Percentiles rank a stretch among this genome's conserved stretches.
phyloP scores from a whole-genome alignment of 2,329 filamentous ascomycete species.

The Podosphaera leucotricha region DNA sequence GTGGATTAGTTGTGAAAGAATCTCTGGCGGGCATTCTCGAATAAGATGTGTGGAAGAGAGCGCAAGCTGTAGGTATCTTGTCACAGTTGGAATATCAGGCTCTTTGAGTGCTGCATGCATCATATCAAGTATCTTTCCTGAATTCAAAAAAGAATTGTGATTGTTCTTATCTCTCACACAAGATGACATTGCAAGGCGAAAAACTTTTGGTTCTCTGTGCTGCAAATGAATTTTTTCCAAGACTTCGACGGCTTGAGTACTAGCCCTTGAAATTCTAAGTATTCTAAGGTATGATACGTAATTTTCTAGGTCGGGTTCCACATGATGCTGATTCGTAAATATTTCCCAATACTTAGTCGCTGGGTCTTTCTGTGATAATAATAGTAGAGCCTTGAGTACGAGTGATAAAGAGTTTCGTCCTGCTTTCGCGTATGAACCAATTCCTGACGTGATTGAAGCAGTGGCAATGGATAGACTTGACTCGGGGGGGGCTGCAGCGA shows the following conservation, averaged over 20 bases:
- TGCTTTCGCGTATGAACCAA: slow-evolving; percentile 18
- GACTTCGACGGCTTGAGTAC: slow-evolving; percentile 33
- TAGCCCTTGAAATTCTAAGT: slow-evolving; percentile 41
- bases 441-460: neutral
- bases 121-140: slow-evolving; percentile 36
- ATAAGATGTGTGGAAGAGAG: slow-evolving; percentile 13
- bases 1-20: slow-evolving; percentile 2
- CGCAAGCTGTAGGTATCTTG: slow-evolving; percentile 32
- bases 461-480: neutral
- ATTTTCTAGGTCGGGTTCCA: slow-evolving; percentile 50
- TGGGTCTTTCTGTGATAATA: slow-evolving; percentile 33
- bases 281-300: slow-evolving; percentile 44
- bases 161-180: slow-evolving; percentile 63
- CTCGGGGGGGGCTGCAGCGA: neutral
- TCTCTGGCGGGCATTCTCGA: slow-evolving; percentile 15
- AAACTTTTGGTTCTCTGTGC: slow-evolving; percentile 27
- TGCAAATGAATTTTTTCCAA: slow-evolving; percentile 28
- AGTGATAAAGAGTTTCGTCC: slow-evolving; percentile 40
- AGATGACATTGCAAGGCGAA: slow-evolving; percentile 47
- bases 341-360: slow-evolving; percentile 59
- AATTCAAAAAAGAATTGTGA: slow-evolving; percentile 38
- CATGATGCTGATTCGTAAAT: slow-evolving; percentile 33
- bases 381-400: slow-evolving; percentile 38
- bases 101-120: slow-evolving; percentile 26
- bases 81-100: slow-evolving; percentile 28